These are phyloP conservation scores for Huntiella bhutanensis DNA, from an alignment of 2,329 filamentous ascomycete genomes.

Conservation along the genomic window DNA sequence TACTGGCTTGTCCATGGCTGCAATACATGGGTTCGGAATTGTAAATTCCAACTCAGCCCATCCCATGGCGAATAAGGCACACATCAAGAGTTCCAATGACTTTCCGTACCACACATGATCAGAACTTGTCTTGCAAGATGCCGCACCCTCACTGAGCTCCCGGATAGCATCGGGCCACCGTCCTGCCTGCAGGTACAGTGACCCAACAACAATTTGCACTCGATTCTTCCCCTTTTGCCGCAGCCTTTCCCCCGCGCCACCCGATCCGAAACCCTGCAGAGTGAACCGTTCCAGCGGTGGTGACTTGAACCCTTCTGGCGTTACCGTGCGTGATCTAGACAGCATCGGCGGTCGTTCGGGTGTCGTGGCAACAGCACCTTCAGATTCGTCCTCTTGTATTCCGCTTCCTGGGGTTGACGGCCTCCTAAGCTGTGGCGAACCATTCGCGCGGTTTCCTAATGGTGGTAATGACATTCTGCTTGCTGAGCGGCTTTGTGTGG, in stretches of 20 bases:
- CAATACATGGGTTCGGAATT: slow-evolving; percentile 40
- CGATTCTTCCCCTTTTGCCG: slow-evolving; percentile 67
- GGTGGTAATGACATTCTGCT: slow-evolving; percentile 72
- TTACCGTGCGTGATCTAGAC: slow-evolving; percentile 20
- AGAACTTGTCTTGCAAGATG: slow-evolving; percentile 56
- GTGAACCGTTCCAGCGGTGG: slow-evolving; percentile 36
- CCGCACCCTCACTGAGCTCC: slow-evolving; percentile 64
- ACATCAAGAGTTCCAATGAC: slow-evolving; percentile 68
- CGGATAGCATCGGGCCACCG: slow-evolving; percentile 76
- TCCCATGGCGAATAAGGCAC: slow-evolving; percentile 65
- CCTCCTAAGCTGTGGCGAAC: slow-evolving; percentile 26
- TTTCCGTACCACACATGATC: slow-evolving; percentile 98
- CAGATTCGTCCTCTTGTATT: slow-evolving; percentile 18
- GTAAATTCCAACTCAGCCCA: slow-evolving; percentile 74
- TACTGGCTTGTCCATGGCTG: slow-evolving; percentile 30
- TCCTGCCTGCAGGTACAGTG: slow-evolving; percentile 72
- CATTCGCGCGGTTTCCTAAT: slow-evolving; percentile 24
- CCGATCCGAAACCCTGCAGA: slow-evolving; percentile 53
- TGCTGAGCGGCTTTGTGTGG: slow-evolving; percentile 34
- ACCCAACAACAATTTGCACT: slow-evolving; percentile 61
- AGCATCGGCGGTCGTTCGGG: slow-evolving; percentile 15
- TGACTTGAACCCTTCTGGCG: slow-evolving; percentile 28
- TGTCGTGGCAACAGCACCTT: slow-evolving; percentile 25
- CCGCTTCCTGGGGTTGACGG: slow-evolving; percentile 31
- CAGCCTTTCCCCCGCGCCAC: slow-evolving; percentile 55